Evolutionary conservation across 805 yeast genomes (phyloP).

Genomic region (Yarrowia hollandica): DNA sequence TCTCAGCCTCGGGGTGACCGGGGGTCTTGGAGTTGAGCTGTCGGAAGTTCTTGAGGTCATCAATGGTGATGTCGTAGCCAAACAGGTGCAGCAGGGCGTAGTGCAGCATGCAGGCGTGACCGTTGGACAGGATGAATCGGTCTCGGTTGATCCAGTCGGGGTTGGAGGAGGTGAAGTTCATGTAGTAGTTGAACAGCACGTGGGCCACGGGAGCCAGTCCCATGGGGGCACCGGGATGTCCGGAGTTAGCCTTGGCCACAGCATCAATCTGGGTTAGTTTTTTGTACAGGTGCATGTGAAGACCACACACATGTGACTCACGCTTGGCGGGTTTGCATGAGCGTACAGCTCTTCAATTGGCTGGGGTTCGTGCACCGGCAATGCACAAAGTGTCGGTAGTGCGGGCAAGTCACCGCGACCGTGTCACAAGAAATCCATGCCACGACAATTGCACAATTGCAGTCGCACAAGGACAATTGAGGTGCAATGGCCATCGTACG

Average conservation of each 20-base stretch:
- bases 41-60: constrained; percentile 88
- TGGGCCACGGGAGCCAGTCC: constrained; percentile 97
- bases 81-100: constrained; percentile 81
- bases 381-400: too few species aligned
- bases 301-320: constrained; percentile 4
- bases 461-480: too few species aligned
- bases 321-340: neutral
- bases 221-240: constrained; percentile 99
- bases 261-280: constrained; percentile 61
- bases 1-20: constrained; percentile 47
- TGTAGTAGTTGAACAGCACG: constrained; percentile 67
- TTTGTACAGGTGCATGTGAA: neutral
- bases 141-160: constrained; percentile 94
- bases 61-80: constrained; percentile 78
- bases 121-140: constrained; percentile 91
- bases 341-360: neutral
- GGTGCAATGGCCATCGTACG: too few species aligned
- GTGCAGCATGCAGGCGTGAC: constrained; percentile 91
- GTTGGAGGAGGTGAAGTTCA: constrained; percentile 87
- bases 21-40: constrained; percentile 80
- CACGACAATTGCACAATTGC: too few species aligned
- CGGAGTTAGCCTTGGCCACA: constrained; percentile 85
- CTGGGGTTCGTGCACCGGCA: too few species aligned
- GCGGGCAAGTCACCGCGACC: too few species aligned
- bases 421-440: too few species aligned